Conservation (phyloP, 306 rosid species). For the Trifolium pratense region DNA sequence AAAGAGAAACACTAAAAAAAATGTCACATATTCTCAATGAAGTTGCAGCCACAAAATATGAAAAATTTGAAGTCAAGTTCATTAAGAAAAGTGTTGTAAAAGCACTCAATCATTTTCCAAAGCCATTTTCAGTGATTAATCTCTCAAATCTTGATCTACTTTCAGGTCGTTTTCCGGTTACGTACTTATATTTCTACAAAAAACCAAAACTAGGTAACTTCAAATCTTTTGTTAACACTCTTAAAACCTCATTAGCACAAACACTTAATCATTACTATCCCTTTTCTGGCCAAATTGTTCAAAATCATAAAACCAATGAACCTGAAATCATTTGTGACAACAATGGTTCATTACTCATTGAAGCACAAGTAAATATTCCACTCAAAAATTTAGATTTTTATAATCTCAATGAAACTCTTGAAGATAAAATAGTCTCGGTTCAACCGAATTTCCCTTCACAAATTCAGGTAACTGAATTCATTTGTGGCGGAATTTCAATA, state of each 20-base stretch:
- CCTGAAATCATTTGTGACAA: constrained; percentile 82
- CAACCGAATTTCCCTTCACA: constrained; percentile 60
- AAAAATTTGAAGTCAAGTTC: constrained; percentile 56
- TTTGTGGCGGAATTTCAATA: constrained; percentile 74
- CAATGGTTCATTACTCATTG: constrained; percentile 66
- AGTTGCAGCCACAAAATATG: not conserved
- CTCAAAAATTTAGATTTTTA: constrained; percentile 58
- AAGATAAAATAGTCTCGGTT: constrained; percentile 58
- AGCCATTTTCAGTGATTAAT: constrained; percentile 44
- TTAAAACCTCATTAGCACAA: constrained; percentile 62
- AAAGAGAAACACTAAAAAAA: too few relatives aligned
- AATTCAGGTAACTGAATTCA: constrained; percentile 67
- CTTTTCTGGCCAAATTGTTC: constrained; percentile 71
- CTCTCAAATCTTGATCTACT: constrained; percentile 89
- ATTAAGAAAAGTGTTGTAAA: constrained; percentile 54
- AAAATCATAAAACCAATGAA: constrained; percentile 60
- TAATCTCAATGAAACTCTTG: constrained; percentile 61
- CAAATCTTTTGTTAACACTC: constrained; percentile 45
- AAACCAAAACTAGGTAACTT: constrained; percentile 40
- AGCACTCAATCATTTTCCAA: constrained; percentile 52
- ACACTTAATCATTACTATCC: constrained; percentile 57
- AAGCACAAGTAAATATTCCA: constrained; percentile 57
- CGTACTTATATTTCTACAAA: constrained; percentile 77
- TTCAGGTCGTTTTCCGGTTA: constrained; percentile 88
- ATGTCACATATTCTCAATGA: constrained; percentile 41